Percentiles rank a stretch among this genome's conserved stretches.
These are phyloP conservation scores for Tricholoma bakamatsutake DNA, from an alignment of 768 basidiomycete species.

Conservation along the genomic window DNA sequence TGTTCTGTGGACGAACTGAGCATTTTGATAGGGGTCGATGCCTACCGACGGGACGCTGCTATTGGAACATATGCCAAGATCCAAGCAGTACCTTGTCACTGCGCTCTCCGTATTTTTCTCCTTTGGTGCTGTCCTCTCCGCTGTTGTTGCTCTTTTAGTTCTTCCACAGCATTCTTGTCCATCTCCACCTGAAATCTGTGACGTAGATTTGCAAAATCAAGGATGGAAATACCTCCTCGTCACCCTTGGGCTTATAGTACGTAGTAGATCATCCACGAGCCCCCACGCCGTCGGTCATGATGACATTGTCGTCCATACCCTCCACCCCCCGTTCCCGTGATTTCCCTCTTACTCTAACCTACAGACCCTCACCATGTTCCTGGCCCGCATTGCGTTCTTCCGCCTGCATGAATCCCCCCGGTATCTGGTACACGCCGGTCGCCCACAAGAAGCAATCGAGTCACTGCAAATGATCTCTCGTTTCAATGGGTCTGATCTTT, in stretches of 20 bases:
- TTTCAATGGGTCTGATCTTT: slow-evolving; percentile 75
- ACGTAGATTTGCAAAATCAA: slow-evolving; percentile 60
- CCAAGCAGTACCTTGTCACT: slow-evolving; percentile 89
- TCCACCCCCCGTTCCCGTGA: neutral
- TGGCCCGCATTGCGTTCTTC: slow-evolving; percentile 85
- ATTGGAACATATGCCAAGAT: slow-evolving; percentile 87
- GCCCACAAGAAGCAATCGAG: slow-evolving; percentile 78
- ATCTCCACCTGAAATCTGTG: slow-evolving; percentile 43
- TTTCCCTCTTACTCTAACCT: slow-evolving; percentile 7
- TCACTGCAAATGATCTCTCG: slow-evolving; percentile 78
- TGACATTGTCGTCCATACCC: neutral
- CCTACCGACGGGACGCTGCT: slow-evolving; percentile 93
- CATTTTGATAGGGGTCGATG: slow-evolving; percentile 70
- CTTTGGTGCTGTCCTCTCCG: slow-evolving; percentile 81
- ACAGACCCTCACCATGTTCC: slow-evolving; percentile 84
- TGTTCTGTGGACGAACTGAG: neutral
- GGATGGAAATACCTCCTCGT: slow-evolving; percentile 90
- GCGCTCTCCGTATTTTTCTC: slow-evolving; percentile 95
- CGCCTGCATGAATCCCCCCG: slow-evolving; percentile 91
- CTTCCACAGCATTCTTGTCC: slow-evolving; percentile 74
- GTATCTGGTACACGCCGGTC: slow-evolving; percentile 85
- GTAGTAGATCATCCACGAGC: slow-evolving; percentile 24
- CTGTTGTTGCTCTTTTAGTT: slow-evolving; percentile 71
- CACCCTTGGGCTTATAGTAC: slow-evolving; percentile 73
- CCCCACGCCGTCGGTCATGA: neutral